Percentiles rank a stretch among this genome's conserved stretches.
phyloP scores from a whole-genome alignment of 129 eudicot species.

The Flaveria bidentis region DNA sequence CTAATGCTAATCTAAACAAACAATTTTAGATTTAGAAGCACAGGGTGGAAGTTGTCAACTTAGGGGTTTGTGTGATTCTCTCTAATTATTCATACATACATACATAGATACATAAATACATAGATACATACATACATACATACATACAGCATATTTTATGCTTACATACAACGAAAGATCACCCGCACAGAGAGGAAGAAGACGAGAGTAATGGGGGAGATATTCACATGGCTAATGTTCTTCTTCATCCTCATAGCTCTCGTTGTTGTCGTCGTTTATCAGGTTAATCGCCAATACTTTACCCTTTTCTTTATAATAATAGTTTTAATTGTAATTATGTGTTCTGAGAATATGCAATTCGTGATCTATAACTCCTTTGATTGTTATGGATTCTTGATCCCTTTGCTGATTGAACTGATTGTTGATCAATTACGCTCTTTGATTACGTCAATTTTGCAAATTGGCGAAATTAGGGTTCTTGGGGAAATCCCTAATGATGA shows the following conservation, averaged over 20 bases:
- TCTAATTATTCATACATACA: no score
- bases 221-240: constrained; percentile 73
- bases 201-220: constrained; percentile 51
- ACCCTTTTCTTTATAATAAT: background rate
- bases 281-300: constrained; percentile 46
- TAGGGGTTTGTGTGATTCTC: background rate
- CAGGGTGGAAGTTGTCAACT: constrained; percentile 26
- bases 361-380: constrained; percentile 22
- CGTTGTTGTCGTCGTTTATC: constrained; percentile 75
- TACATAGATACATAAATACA: no score
- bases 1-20: no score
- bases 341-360: constrained; percentile 19
- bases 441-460: constrained; percentile 15
- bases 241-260: constrained; percentile 81
- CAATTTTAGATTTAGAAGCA: background rate
- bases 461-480: constrained; percentile 29
- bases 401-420: constrained; percentile 1
- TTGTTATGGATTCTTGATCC: constrained; percentile 6
- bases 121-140: no score
- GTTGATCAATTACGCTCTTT: background rate
- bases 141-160: no score
- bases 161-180: background rate
- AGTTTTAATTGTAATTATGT: background rate
- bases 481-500: background rate
- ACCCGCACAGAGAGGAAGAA: background rate